A percentile compares a stretch with the other conserved stretches of the same genome.
Evolutionary conservation across 2,329 filamentous ascomycete genomes (phyloP).

Genomic region (Fusarium xyrophilum): DNA sequence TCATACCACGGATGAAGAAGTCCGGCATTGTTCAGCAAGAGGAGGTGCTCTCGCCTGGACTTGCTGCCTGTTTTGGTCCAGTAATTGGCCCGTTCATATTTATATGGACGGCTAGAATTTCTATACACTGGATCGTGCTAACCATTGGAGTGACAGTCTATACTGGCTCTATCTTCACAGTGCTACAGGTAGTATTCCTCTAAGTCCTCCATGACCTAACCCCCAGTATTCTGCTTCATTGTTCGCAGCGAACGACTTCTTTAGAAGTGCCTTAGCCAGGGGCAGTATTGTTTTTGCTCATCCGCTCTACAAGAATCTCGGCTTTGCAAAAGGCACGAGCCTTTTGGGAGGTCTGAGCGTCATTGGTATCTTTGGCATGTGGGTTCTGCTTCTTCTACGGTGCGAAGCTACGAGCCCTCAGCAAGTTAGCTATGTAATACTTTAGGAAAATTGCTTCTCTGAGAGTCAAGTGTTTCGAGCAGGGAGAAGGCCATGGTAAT

Average conservation of each 20-base stretch:
- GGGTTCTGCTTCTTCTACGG: conserved; percentile 64
- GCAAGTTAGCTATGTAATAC: conserved; percentile 57
- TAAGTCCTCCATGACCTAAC: background rate
- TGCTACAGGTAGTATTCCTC: background rate
- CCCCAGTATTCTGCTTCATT: conserved; percentile 1
- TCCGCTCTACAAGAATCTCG: background rate
- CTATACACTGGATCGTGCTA: conserved; percentile 61
- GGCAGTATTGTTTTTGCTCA: background rate
- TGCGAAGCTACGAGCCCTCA: conserved; percentile 59
- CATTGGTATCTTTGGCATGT: conserved; percentile 64
- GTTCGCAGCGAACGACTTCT: background rate
- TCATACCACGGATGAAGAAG: conserved; percentile 46
- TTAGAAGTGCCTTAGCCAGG: background rate
- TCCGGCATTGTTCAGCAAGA: conserved; percentile 55
- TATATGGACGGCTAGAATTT: conserved; percentile 59
- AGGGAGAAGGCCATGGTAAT: background rate
- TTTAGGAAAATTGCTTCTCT: accelerated
- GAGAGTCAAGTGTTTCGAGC: background rate
- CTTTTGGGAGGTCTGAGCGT: conserved; percentile 59
- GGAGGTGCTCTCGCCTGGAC: conserved; percentile 59
- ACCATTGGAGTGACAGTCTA: conserved; percentile 64
- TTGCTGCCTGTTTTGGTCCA: conserved; percentile 59
- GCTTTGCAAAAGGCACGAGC: background rate
- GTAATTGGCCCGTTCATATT: conserved; percentile 66
- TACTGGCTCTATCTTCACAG: conserved; percentile 39